Conservation (phyloP, 768 basidiomycete species). For the Russula olivacea region DNA sequence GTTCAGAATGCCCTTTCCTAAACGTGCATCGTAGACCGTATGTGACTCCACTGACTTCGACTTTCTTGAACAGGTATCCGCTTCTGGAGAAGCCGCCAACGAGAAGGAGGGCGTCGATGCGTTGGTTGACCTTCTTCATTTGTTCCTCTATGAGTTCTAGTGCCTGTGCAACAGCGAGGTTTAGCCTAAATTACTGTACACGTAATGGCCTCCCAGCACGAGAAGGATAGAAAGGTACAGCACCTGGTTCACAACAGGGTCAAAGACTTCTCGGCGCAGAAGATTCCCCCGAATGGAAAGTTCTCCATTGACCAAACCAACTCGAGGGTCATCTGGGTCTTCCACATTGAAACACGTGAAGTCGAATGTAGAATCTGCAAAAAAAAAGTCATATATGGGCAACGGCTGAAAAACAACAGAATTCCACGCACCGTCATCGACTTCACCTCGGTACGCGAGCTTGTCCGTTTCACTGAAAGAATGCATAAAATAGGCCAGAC, state of each 20-base stretch:
- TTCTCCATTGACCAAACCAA: slow-evolving; percentile 79
- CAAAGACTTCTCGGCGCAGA: slow-evolving; percentile 78
- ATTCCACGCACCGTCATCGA: slow-evolving; percentile 60
- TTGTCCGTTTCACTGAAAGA: slow-evolving; percentile 88
- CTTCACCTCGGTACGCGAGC: slow-evolving; percentile 61
- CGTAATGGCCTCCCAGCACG: slow-evolving; percentile 4
- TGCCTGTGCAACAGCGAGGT: slow-evolving; percentile 42
- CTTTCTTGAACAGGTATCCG: slow-evolving; percentile 75
- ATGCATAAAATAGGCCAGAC: slow-evolving; percentile 83
- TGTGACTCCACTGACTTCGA: slow-evolving; percentile 48
- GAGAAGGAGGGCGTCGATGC: slow-evolving; percentile 76
- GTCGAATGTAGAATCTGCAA: slow-evolving; percentile 71
- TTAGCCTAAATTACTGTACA: slow-evolving; percentile 9
- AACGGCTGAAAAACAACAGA: slow-evolving; percentile 1
- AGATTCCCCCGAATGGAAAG: slow-evolving; percentile 76
- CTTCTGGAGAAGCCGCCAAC: slow-evolving; percentile 88
- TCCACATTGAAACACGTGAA: slow-evolving; percentile 89
- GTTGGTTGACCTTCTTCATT: slow-evolving; percentile 56
- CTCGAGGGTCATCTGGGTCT: slow-evolving; percentile 71
- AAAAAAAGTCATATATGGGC: slow-evolving; percentile 15
- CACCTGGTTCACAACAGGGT: slow-evolving; percentile 79
- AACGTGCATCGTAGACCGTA: slow-evolving; percentile 10
- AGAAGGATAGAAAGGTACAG: slow-evolving; percentile 24
- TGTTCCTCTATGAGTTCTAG: slow-evolving; percentile 76
- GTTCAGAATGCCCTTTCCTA: slow-evolving; percentile 10